Base-by-base conservation (phyloP, 108 stramenopile species). In the Parietichytrium sp. region DNA sequence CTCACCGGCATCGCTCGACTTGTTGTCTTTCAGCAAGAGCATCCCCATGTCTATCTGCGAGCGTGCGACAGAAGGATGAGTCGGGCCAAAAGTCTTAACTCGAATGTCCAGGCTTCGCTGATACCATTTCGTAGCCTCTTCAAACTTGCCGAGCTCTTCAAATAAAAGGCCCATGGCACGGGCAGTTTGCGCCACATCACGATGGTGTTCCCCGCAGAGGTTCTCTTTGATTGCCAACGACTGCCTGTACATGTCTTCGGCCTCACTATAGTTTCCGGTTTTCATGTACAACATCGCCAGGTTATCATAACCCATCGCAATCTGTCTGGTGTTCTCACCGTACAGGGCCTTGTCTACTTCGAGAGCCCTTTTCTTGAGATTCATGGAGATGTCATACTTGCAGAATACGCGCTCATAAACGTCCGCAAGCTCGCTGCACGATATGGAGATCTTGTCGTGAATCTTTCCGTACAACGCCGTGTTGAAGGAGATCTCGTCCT, bases 31-130 rank as follows among this genome's bases (percentile, higher is more conserved):
- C 30, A 72, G 55, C 10, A 72, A 4, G 0, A 72, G 55, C 55
- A 72, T 72, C 36, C 55, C 55, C 55, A 72, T 72, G 55, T 72
- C 55, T 30, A 72, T 72, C 18, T 72, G 55, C 38, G 55, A 72
- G 18, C 55, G 55, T 4, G 55, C 55, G 4, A 72, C 55, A 16
- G 55, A 72, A 42, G 55, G 55, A 23, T 72, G 55, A 23, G 12
- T 27, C 6, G 55, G 55, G 8, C 55, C 55, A 0, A 72, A 72
- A 23, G 55, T 38, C 20, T 38, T 30, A 18, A 38, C 42, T 0
- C 55, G 55, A 0, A 72, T 72, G 18, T 72, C 20, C 38, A 72
- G 29, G 38, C 55, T 72, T 4, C 55, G 55, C 55, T 72, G 36
- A 38, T 72, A 72, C 55, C 55, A 72, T 4, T 38, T 30, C 38